Evolutionary conservation across 495 filamentous ascomycete species (phyloP).

Genomic region (Echria macrotheca): DNA sequence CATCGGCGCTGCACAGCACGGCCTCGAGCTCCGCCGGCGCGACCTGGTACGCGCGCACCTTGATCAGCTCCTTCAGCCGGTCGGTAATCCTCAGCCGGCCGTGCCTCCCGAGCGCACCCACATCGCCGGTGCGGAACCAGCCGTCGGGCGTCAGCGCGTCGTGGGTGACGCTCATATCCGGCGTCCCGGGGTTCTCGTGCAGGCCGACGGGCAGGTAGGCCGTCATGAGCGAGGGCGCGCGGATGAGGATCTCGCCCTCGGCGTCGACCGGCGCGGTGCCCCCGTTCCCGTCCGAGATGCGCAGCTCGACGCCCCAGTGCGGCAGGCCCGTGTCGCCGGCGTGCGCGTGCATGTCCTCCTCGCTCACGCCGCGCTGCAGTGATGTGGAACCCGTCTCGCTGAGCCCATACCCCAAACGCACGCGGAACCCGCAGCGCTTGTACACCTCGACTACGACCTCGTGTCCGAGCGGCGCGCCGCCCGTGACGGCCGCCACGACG

Average conservation of each 20-base stretch:
- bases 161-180: slow-evolving; percentile 44
- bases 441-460: slow-evolving; percentile 60
- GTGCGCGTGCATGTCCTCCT: slow-evolving; percentile 52
- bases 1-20: slow-evolving; percentile 48
- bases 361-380: slow-evolving; percentile 48
- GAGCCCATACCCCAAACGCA: slow-evolving; percentile 67
- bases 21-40: slow-evolving; percentile 68
- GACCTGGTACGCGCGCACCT: slow-evolving; percentile 67
- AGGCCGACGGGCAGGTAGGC: slow-evolving; percentile 41
- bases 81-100: slow-evolving; percentile 68
- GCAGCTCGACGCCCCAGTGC: slow-evolving; percentile 49
- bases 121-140: slow-evolving; percentile 63
- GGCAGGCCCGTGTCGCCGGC: slow-evolving; percentile 55
- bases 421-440: slow-evolving; percentile 59
- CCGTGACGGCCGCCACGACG: slow-evolving; percentile 30
- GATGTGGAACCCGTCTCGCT: slow-evolving; percentile 63
- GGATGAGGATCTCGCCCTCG: slow-evolving; percentile 56
- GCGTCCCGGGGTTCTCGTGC: slow-evolving; percentile 3
- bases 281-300: slow-evolving; percentile 45
- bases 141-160: slow-evolving; percentile 58
- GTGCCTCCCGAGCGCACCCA: slow-evolving; percentile 51
- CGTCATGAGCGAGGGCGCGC: slow-evolving; percentile 53
- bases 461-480: slow-evolving; percentile 60
- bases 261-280: slow-evolving; percentile 39
- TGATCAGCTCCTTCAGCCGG: slow-evolving; percentile 74